phyloP scores from a whole-genome alignment of 257 asterid genomes.

The Thymus quinquecostatus region DNA sequence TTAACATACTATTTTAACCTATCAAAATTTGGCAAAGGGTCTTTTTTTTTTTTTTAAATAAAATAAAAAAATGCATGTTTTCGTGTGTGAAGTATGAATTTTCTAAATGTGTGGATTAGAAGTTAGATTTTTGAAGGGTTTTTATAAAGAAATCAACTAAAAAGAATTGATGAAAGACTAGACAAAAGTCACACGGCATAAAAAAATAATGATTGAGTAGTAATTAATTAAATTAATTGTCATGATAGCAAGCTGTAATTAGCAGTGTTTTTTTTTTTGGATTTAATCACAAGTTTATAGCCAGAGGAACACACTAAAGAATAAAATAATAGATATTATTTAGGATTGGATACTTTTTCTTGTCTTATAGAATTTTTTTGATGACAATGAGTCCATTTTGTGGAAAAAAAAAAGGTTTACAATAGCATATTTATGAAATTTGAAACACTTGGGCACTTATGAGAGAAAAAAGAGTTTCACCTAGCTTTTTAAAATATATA shows the following conservation, averaged over 20 bases:
- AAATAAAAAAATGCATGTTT: background rate
- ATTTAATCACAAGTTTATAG: background rate
- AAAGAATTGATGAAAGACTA: background rate
- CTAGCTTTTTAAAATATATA: constrained; percentile 31
- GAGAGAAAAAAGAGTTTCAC: constrained; percentile 18
- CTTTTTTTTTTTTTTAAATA: too few relatives aligned
- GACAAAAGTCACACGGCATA: background rate
- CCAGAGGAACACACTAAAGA: constrained; percentile 26
- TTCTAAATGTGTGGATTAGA: background rate
- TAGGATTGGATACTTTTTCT: constrained; percentile 64
- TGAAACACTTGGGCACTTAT: constrained; percentile 35
- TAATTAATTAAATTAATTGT: background rate
- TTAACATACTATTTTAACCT: too few relatives aligned
- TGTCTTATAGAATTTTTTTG: constrained; percentile 40
- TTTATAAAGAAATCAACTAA: background rate
- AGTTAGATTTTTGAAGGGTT: background rate
- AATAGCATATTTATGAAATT: constrained; percentile 37
- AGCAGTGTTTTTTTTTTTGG: too few relatives aligned
- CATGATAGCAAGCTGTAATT: constrained; percentile 6
- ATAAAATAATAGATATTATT: constrained; percentile 31
- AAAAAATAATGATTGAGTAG: background rate
- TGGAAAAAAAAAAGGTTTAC: constrained; percentile 14
- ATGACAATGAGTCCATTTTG: constrained; percentile 38
- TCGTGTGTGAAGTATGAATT: background rate
- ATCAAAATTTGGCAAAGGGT: too few relatives aligned